Base-by-base conservation (phyloP, 2,329 filamentous ascomycete species). In the Alternaria tenuissima region DNA sequence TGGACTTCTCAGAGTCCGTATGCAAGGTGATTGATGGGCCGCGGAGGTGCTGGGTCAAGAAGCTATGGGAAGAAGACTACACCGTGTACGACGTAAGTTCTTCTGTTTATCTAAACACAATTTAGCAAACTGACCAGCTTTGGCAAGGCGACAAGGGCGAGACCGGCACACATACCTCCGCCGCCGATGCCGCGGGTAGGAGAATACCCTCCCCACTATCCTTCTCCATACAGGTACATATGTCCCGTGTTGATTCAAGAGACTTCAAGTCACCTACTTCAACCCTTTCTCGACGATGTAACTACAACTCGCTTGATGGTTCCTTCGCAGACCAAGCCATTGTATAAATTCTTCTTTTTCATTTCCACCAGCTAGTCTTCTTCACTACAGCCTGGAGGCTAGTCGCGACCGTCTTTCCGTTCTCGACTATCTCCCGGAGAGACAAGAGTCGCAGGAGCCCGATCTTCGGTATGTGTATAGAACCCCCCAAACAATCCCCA, bases 401-500 rank as follows among this genome's bases (percentile, higher is more conserved):
- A 49, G 20, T 49, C 46, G 46, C 46, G 46, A n/a, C 14, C 20
- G 34, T 16, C 46, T 49, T 1, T 49, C 46, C 46, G 46, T 49
- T 26, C n/a, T 49, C 14, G 46, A 49, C 18, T 49, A 49, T 58
- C 51, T 28, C 47, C 55, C 41, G 14, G 28, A 44, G 30, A 52
- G 34, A 52, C 56, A 20, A 26, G 18, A 52, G 22, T 52, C 44
- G 44, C 56, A 54, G 46, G 22, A 20, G 9, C 46, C 66, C 57
- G 52, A 9, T 55, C 61, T 68, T 53, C 66, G 49, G 61, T 73
- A 66, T 74, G 71, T 64, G 72, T 73, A 51, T 72, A 76, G 36
- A 76, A 64, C 8, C 66, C 69, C 12, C 66, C 72, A n/a, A 70
- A 58, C 18, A 70, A 36, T 11, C 57, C 61, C 70, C 68, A 71